These are phyloP conservation scores for Huiozyma sinensis DNA, from an alignment of 805 yeast genomes.

Conservation along the genomic window DNA sequence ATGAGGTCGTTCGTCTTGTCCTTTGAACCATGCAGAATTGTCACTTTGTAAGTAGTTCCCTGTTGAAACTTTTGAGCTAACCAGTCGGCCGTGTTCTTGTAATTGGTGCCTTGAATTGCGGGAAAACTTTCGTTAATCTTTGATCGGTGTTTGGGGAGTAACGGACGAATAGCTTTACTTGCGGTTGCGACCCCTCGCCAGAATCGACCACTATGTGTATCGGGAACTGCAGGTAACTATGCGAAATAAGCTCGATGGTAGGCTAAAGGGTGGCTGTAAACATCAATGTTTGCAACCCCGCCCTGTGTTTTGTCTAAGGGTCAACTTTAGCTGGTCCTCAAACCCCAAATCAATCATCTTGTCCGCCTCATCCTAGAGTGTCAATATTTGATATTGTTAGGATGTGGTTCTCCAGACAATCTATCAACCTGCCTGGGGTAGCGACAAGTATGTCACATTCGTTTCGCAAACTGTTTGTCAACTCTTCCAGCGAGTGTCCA, in stretches of 20 bases:
- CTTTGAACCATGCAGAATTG: slow-evolving; percentile 77
- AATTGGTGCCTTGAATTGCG: slow-evolving; percentile 47
- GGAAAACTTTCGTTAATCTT: slow-evolving; percentile 26
- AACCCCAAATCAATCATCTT: slow-evolving; percentile 93
- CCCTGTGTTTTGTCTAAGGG: slow-evolving; percentile 41
- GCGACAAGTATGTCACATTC: slow-evolving; percentile 80
- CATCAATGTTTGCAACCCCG: slow-evolving; percentile 56
- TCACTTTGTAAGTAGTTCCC: slow-evolving; percentile 37
- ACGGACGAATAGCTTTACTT: slow-evolving; percentile 58
- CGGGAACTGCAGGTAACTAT: slow-evolving; percentile 51
- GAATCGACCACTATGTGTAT: slow-evolving; percentile 58
- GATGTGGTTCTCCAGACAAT: slow-evolving; percentile 61
- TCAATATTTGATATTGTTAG: slow-evolving; percentile 49
- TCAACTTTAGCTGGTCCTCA: slow-evolving; percentile 61
- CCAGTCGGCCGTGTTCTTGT: slow-evolving; percentile 60
- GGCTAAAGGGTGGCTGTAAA: slow-evolving; percentile 90
- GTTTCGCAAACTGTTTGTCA: slow-evolving; percentile 41
- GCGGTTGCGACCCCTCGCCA: slow-evolving; percentile 44
- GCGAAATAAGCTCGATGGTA: slow-evolving; percentile 54
- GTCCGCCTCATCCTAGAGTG: slow-evolving; percentile 85
- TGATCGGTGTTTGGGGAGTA: slow-evolving; percentile 35
- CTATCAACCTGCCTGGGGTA: slow-evolving; percentile 87
- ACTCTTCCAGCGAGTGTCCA: slow-evolving; percentile 76
- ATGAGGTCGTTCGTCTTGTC: slow-evolving; percentile 1
- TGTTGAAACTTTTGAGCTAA: slow-evolving; percentile 42